Conservation (phyloP, 148 eudicot species). For the Beta vulgaris region DNA sequence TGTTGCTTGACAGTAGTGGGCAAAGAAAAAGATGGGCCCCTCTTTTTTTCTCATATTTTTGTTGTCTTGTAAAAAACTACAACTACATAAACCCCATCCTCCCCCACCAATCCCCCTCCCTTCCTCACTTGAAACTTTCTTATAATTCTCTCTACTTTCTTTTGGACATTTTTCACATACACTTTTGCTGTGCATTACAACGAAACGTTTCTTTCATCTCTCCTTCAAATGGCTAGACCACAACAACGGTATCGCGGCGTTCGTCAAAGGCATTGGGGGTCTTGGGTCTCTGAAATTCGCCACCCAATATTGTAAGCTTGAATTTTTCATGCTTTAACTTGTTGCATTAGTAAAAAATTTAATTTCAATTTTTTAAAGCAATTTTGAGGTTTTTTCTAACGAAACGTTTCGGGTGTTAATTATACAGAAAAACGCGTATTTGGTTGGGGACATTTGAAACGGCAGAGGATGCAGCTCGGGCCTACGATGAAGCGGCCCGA, state of each 20-base stretch:
- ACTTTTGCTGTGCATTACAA: background rate
- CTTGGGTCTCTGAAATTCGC: conserved; percentile 91
- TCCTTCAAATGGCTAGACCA: conserved; percentile 53
- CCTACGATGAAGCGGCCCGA: conserved; percentile 82
- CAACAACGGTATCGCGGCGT: conserved; percentile 77
- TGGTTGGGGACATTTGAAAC: conserved; percentile 84
- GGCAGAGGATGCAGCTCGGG: conserved; percentile 80
- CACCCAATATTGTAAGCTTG: conserved; percentile 68
- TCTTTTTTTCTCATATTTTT: background rate
- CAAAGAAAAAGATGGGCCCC: conserved; percentile 17
- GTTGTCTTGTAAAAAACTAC: conserved; percentile 26
- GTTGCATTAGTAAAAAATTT: background rate
- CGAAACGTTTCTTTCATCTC: background rate
- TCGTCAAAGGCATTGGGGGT: conserved; percentile 88
- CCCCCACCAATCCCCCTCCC: conserved; percentile 18
- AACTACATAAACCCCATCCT: conserved; percentile 36
- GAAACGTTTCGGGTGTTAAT: conserved; percentile 8
- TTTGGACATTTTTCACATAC: conserved; percentile 23
- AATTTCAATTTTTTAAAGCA: background rate
- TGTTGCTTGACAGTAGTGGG: conserved; percentile 38
- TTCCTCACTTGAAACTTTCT: conserved; percentile 6
- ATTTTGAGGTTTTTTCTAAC: background rate
- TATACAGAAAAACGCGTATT: conserved; percentile 69
- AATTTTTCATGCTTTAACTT: background rate
- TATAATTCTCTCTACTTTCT: background rate